Base-by-base conservation (phyloP, 129 eudicot species). In the Saussurea involucrata region DNA sequence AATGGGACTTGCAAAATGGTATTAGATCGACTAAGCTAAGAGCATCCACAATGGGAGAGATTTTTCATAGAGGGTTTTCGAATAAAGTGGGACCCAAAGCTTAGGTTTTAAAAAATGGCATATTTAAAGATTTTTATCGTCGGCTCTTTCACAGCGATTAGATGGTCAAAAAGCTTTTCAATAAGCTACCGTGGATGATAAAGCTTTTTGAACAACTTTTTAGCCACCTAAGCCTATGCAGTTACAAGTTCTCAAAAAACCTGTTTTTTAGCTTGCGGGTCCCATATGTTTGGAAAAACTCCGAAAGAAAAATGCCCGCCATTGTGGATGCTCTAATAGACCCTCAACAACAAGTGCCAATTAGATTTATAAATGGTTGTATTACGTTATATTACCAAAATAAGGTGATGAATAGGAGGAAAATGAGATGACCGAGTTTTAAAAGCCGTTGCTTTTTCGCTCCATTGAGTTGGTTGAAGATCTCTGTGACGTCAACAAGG, bases 401-500 rank as follows among this genome's bases (percentile, higher is more conserved):
- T 76, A 92, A 80, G 61, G 93, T 87, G 85, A 89, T 71, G 86
- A 89, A 86, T 74, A 92, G 81, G 69, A 87, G 87, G 71, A 81
- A 72, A 29, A 86, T 29, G 29, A 89, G 82, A 69, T 92, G 86
- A 21, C 89, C 96, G 34, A 90, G 89, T 84, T 92, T 92, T 82
- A 89, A 74, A 72, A 92, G 84, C 64, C 96, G 83, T 66, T 86
- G 86, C 78, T 87, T 86, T 84, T 92, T 92, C 79, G 87, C 96
- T 87, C 93, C 81, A 53, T 84, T 85, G 6, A 92, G 91, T 81
- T 76, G 67, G 83, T 89, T 92, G 73, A 92, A 92, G 36, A 92
- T 89, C 87, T 92, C 97, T 0, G 97, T 92, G 55, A 92, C 96
- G 66, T 92, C 97, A 24, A 92, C 80, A 55, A 89, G 93, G 76